A percentile compares a stretch with the other conserved stretches of the same genome.
Evolutionary conservation across 305 asterid species (phyloP).

Genomic region (Fraxinus ornus): DNA sequence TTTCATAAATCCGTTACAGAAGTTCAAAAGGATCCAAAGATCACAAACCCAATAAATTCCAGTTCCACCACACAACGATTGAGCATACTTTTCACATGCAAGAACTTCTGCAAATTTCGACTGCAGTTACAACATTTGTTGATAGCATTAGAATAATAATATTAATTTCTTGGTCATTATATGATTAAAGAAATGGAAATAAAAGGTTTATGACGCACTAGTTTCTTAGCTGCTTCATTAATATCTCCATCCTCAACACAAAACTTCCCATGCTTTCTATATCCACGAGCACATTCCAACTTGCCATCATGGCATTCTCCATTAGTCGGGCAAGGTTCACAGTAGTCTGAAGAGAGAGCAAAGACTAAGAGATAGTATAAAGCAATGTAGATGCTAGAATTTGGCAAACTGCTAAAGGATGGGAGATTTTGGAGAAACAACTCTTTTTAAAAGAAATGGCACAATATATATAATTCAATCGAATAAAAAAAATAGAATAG

Average conservation of each 20-base stretch:
- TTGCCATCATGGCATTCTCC: conserved; percentile 75
- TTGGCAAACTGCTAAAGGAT: conserved; percentile 1
- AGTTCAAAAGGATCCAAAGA: conserved; percentile 19
- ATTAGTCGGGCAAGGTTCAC: conserved; percentile 75
- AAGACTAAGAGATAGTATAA: conserved; percentile 8
- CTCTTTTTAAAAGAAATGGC: neutral
- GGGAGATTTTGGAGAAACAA: conserved; percentile 12
- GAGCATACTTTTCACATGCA: conserved; percentile 66
- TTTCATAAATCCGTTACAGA: conserved; percentile 15
- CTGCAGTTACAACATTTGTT: conserved; percentile 49
- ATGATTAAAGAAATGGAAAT: conserved; percentile 4
- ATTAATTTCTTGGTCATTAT: neutral
- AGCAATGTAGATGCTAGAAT: conserved; percentile 17
- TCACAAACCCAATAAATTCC: conserved; percentile 73
- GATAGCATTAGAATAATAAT: conserved; percentile 25
- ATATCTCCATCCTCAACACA: conserved; percentile 75
- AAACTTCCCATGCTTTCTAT: conserved; percentile 50
- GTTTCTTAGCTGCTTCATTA: conserved; percentile 52
- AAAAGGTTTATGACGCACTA: conserved; percentile 42
- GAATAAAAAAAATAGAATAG: neutral
- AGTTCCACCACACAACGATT: conserved; percentile 60
- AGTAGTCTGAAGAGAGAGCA: conserved; percentile 49
- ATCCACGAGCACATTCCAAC: conserved; percentile 66
- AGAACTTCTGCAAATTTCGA: conserved; percentile 58
- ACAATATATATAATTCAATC: neutral